A percentile compares a stretch with the other conserved stretches of the same genome.
phyloP scores from a whole-genome alignment of 2,329 filamentous ascomycete genomes.

The Neurospora crassa region DNA sequence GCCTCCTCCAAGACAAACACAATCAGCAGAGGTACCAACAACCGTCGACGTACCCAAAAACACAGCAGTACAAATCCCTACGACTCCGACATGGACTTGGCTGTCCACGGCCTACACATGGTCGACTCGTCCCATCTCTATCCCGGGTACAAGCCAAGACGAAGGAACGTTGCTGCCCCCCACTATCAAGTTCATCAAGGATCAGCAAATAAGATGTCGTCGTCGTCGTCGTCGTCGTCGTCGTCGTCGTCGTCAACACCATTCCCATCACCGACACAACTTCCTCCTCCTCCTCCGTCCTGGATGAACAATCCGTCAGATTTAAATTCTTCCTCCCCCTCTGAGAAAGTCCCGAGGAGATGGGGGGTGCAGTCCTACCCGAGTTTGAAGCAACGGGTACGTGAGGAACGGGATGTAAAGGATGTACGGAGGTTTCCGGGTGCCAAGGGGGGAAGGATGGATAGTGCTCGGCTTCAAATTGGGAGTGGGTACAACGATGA shows the following conservation, averaged over 20 bases:
- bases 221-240: not conserved
- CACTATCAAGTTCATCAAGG: not conserved
- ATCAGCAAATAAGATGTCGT: not conserved
- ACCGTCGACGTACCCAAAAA: not conserved
- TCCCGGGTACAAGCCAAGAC: not conserved
- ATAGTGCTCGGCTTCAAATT: too few species aligned
- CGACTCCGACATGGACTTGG: not conserved
- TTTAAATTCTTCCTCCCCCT: not conserved
- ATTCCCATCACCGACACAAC: not conserved
- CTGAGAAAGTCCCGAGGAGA: not conserved
- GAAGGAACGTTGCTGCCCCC: not conserved
- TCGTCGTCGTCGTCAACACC: not conserved
- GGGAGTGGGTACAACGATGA: too few species aligned
- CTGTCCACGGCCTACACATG: not conserved
- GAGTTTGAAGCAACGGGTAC: not conserved
- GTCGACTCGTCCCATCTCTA: not conserved
- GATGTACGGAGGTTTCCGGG: not conserved
- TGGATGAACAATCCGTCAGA: too few species aligned
- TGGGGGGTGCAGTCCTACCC: too few species aligned
- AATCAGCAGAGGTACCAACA: not conserved
- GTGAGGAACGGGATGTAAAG: not conserved
- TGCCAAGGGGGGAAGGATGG: slow-evolving; percentile 1
- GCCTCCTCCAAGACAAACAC: not conserved
- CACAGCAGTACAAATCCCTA: not conserved
- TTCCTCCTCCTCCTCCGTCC: too few species aligned